These are phyloP conservation scores for Colletotrichum kahawae DNA, from an alignment of 2,329 filamentous ascomycete genomes.

Conservation along the genomic window DNA sequence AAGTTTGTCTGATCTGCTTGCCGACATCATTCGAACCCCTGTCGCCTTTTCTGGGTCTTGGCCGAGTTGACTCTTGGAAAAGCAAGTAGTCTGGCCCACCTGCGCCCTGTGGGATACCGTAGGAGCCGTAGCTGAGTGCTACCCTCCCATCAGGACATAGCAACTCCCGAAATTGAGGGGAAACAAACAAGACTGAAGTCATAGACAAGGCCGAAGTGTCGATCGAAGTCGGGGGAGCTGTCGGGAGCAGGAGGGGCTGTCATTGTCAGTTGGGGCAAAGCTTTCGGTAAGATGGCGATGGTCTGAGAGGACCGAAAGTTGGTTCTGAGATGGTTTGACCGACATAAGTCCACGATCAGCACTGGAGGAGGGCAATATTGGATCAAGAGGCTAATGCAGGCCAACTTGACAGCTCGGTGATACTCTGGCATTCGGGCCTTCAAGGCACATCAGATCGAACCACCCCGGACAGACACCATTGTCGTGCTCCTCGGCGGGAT, in stretches of 20 bases:
- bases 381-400: conserved; percentile 11
- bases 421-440: conserved; percentile 21
- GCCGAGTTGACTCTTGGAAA: neutral
- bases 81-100: neutral
- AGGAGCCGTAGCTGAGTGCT: neutral
- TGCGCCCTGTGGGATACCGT: neutral
- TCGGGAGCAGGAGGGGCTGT: neutral
- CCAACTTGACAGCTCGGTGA: conserved; percentile 16
- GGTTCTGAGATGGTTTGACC: neutral
- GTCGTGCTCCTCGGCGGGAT: neutral
- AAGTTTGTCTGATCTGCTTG: conserved; percentile 17
- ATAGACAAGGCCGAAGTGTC: neutral
- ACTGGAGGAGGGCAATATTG: neutral
- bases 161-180: neutral
- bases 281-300: neutral
- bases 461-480: neutral
- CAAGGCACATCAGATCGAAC: conserved; percentile 6
- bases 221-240: neutral
- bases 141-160: neutral
- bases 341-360: neutral
- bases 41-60: neutral
- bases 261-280: neutral
- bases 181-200: neutral
- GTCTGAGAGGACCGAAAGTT: neutral
- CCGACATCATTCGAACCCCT: conserved; percentile 7